Evolutionary conservation across 2,329 filamentous ascomycete species (phyloP), one percentile per base, ranked within the genome.

Genomic region (Cladorrhinum sp.): DNA sequence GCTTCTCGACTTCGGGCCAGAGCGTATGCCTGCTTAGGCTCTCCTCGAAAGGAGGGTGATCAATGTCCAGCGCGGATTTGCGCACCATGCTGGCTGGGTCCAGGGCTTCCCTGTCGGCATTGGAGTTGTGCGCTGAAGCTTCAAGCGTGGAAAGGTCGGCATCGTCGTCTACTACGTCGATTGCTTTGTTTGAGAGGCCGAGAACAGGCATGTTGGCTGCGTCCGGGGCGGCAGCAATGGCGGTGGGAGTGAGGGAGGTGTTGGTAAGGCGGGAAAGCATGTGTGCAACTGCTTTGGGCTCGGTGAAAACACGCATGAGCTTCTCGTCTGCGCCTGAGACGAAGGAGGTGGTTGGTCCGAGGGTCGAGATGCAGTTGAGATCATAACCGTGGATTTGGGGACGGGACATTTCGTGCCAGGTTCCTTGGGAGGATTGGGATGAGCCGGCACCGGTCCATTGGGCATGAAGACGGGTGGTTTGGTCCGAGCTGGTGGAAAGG

Each of bases 381-480:
- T 99, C 94, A 73, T 99, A 99, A 39, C 95, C 95, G 73, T 99
- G 95, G 66, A 99, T 99, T 73, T 99, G 95, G 3, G 95, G 95
- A 55, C 95, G 83, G 1, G 93, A 89, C 79, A 98, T 92, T 74
- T 99, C 95, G 74, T 98, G 94, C 95, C 95, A 99, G 51, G 52
- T 62, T 46, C 18, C 46, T 14, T 36, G 42, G 36, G 23, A 39
- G 1, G 57, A 28, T n/a, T 9, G 21, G 16, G 42, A 46, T 20
- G 42, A 46, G 21, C 53, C 23, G 10, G 20, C 18, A 33, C 28
- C 20, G n/a, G 55, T 61, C 95, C 94, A 98, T 69, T 87, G 79
- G 1, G 91, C 89, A 73, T 94, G 91, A 20, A 98, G 81, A 54
- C 95, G 84, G 2, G 94, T 96, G 0, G 95, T 99, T 76, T 99